Evolutionary conservation across 345 rosid genomes (phyloP).

Genomic region (Luvunga scandens): DNA sequence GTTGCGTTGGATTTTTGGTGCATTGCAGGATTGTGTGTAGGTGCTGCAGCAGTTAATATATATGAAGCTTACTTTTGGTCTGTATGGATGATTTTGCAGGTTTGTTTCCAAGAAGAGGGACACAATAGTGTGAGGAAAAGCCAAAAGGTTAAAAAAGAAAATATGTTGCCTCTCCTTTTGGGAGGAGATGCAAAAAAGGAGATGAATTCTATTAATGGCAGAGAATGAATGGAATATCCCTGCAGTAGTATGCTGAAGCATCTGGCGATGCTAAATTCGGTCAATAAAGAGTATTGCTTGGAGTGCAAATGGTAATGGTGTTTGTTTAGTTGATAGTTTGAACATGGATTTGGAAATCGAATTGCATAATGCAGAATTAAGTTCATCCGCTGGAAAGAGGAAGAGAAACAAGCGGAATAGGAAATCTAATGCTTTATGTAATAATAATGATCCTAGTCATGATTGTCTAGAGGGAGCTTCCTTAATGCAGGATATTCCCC

Average conservation of each 20-base stretch:
- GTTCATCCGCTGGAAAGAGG: background rate
- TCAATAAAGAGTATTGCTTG: background rate
- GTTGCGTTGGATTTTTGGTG: background rate
- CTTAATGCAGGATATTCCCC: background rate
- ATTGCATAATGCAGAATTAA: background rate
- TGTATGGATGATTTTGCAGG: conserved; percentile 7
- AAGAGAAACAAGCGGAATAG: background rate
- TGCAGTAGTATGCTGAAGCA: background rate
- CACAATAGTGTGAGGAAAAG: background rate
- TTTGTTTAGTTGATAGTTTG: background rate
- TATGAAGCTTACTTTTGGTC: background rate
- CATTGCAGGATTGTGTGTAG: background rate
- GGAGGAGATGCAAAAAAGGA: background rate
- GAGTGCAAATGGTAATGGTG: background rate
- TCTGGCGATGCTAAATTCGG: background rate
- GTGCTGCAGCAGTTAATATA: background rate
- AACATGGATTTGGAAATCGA: conserved; percentile 4
- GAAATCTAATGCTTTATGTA: background rate
- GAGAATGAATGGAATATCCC: background rate
- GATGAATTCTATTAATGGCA: background rate
- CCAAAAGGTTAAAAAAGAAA: background rate
- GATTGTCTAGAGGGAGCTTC: conserved; percentile 2
- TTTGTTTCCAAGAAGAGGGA: background rate
- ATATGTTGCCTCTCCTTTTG: background rate
- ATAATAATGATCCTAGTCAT: background rate